A percentile compares a stretch with the other conserved stretches of the same genome.
phyloP scores from a whole-genome alignment of 192 early-diverging fungal genomes.

The Thoreauomyces humboldtii region DNA sequence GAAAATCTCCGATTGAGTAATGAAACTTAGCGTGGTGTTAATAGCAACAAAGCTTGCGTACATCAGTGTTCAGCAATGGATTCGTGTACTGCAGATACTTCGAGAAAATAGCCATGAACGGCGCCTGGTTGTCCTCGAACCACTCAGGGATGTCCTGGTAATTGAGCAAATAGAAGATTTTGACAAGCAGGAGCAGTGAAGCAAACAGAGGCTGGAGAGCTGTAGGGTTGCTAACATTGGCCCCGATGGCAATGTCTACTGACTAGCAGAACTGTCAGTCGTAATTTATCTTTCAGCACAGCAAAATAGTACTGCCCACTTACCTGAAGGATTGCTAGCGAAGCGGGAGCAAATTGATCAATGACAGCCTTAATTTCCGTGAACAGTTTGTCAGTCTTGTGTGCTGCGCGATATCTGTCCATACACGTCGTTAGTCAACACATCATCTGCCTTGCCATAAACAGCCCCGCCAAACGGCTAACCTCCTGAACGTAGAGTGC shows the following conservation, averaged over 20 bases:
- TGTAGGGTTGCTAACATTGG: constrained; percentile 57
- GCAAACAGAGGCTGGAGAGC: constrained; percentile 73
- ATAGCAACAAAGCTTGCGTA: constrained; percentile 39
- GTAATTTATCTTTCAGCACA: background rate
- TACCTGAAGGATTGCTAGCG: constrained; percentile 80
- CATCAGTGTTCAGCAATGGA: constrained; percentile 62
- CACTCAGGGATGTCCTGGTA: constrained; percentile 96
- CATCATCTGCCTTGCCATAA: too few relatives aligned
- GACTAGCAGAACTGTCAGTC: constrained; percentile 38
- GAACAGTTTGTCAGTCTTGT: constrained; percentile 77
- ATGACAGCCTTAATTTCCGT: constrained; percentile 90
- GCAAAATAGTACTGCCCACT: background rate
- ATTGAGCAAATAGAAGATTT: constrained; percentile 94
- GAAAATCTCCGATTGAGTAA: background rate
- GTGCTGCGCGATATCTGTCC: constrained; percentile 81
- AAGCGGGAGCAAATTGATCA: constrained; percentile 78
- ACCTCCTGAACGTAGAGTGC: constrained; percentile 92
- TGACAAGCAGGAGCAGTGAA: constrained; percentile 71
- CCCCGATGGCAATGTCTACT: constrained; percentile 75
- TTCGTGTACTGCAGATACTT: constrained; percentile 86
- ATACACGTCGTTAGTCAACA: too few relatives aligned
- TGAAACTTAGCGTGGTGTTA: background rate
- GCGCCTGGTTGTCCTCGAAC: constrained; percentile 87
- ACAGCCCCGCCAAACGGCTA: too few relatives aligned
- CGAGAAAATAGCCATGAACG: constrained; percentile 80